Conservation (phyloP, 2,329 filamentous ascomycete species). For the Colletotrichum sp. region DNA sequence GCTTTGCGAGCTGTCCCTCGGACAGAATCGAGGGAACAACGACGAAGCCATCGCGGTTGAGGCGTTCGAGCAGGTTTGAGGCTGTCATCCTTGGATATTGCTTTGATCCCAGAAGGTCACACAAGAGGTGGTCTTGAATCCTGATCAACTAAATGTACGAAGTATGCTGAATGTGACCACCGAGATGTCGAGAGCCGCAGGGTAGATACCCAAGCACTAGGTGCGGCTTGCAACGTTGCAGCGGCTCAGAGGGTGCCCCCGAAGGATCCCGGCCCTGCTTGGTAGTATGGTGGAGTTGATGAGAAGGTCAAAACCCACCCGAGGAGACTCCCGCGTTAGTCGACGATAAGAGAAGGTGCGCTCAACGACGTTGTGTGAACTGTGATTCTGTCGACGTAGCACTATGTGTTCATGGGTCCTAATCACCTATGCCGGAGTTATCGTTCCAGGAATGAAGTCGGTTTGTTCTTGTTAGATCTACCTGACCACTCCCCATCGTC, state of each 20-base stretch:
- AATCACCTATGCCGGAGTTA: background rate
- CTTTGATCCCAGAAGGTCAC: background rate
- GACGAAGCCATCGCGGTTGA: constrained; percentile 78
- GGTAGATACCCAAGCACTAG: background rate
- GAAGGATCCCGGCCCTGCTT: background rate
- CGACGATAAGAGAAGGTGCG: background rate
- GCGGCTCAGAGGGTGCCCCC: background rate
- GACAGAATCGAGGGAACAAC: constrained; percentile 70
- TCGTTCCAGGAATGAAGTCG: background rate
- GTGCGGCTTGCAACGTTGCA: constrained; percentile 9
- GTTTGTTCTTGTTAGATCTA: background rate
- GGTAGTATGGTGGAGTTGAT: background rate
- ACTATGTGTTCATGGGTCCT: background rate
- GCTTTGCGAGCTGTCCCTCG: constrained; percentile 56
- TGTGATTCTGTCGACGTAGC: background rate
- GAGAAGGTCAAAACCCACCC: background rate
- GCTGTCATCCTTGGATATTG: background rate
- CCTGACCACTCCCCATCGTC: background rate
- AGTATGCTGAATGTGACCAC: background rate
- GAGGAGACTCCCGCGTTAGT: background rate
- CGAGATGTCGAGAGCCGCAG: background rate
- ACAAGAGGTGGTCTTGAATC: background rate
- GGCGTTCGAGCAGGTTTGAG: constrained; percentile 49
- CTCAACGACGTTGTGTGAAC: background rate
- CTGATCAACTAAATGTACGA: background rate